A percentile compares a stretch with the other conserved stretches of the same genome.
These are phyloP conservation scores for Samsoniella hepiali DNA, from an alignment of 2,329 filamentous ascomycete species.

Conservation along the genomic window DNA sequence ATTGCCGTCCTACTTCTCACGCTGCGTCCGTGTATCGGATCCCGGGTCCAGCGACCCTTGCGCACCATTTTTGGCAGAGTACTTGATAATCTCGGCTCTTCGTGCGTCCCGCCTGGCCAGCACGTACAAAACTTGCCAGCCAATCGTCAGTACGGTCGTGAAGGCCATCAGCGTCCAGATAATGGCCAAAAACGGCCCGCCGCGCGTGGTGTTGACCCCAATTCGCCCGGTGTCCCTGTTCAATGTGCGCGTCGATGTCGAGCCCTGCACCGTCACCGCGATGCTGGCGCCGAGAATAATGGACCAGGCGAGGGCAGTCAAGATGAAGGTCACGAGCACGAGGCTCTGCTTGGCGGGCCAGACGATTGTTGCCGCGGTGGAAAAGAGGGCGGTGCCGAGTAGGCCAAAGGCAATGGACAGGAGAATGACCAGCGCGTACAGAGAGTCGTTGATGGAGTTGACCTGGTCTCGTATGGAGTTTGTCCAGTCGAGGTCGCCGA, in stretches of 20 bases:
- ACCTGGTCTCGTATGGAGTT: slow-evolving; percentile 45
- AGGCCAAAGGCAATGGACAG: slow-evolving; percentile 44
- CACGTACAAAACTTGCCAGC: slow-evolving; percentile 1
- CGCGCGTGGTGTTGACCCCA: not conserved
- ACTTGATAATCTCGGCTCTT: not conserved
- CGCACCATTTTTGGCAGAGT: not conserved
- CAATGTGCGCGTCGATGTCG: not conserved
- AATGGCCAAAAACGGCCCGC: not conserved
- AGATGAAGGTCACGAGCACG: slow-evolving; percentile 36
- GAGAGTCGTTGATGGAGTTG: slow-evolving; percentile 46
- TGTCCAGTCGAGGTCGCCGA: slow-evolving; percentile 45
- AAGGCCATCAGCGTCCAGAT: slow-evolving; percentile 5
- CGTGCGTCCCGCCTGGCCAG: not conserved
- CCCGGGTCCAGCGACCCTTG: not conserved
- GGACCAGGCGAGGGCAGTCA: slow-evolving; percentile 36
- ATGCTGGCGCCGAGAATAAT: slow-evolving; percentile 42
- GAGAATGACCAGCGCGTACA: slow-evolving; percentile 47
- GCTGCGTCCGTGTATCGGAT: not conserved
- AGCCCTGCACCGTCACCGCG: slow-evolving; percentile 36
- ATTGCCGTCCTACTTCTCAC: not conserved
- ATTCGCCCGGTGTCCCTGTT: not conserved
- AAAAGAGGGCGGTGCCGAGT: slow-evolving; percentile 43
- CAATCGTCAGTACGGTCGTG: not conserved
- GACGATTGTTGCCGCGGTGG: slow-evolving; percentile 36
- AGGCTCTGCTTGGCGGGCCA: slow-evolving; percentile 27